phyloP scores from a whole-genome alignment of 2,329 filamentous ascomycete species.

The Nothophaeocryptopus gaeumannii region DNA sequence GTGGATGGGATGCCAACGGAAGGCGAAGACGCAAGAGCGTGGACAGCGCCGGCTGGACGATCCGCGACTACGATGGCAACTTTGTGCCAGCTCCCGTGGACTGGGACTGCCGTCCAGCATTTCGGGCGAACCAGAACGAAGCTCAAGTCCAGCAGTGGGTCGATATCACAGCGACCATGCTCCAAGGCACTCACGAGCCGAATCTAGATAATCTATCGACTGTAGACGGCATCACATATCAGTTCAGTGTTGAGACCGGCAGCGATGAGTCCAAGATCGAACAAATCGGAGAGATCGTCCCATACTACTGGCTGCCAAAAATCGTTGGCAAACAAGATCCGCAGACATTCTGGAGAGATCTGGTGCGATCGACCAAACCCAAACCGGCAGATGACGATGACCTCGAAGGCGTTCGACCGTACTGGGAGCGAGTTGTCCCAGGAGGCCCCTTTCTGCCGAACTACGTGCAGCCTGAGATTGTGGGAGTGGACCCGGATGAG shows the following conservation, averaged over 20 bases:
- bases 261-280: not conserved
- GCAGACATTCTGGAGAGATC: slow-evolving; percentile 31
- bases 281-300: slow-evolving; percentile 28
- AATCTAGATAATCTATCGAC: slow-evolving; percentile 11
- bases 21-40: slow-evolving; percentile 9
- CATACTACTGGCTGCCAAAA: slow-evolving; percentile 33
- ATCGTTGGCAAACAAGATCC: slow-evolving; percentile 20
- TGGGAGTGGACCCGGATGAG: slow-evolving; percentile 32
- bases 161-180: slow-evolving; percentile 8
- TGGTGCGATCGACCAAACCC: slow-evolving; percentile 21
- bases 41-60: slow-evolving; percentile 6
- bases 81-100: slow-evolving; percentile 47
- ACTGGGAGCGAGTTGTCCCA: slow-evolving; percentile 31
- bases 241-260: slow-evolving; percentile 9
- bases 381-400: slow-evolving; percentile 28
- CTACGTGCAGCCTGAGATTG: slow-evolving; percentile 18
- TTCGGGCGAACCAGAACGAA: slow-evolving; percentile 24
- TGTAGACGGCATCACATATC: slow-evolving; percentile 19
- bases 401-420: slow-evolving; percentile 29
- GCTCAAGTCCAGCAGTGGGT: slow-evolving; percentile 32
- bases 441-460: slow-evolving; percentile 16
- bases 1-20: slow-evolving; percentile 14
- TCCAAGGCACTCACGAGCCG: slow-evolving; percentile 6
- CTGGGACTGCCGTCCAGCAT: slow-evolving; percentile 41
- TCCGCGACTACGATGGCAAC: slow-evolving; percentile 45